These are phyloP conservation scores for Balakata baccata DNA, from an alignment of 345 rosid species.

Conservation along the genomic window DNA sequence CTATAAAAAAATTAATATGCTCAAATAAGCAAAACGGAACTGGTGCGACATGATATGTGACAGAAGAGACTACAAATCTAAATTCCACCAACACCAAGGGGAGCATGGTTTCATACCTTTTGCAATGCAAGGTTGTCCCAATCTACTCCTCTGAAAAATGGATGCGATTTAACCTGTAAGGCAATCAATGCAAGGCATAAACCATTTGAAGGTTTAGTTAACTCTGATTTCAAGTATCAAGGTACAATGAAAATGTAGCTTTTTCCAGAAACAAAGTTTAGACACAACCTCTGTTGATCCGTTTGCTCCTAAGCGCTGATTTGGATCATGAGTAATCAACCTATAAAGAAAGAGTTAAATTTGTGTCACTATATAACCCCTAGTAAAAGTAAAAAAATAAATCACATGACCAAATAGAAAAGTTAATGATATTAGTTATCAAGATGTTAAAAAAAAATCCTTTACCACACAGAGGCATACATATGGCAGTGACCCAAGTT, in stretches of 20 bases:
- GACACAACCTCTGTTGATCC: slow-evolving; percentile 63
- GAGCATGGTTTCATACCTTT: slow-evolving; percentile 39
- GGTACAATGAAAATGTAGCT: not conserved
- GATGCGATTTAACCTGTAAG: slow-evolving; percentile 66
- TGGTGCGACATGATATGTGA: not conserved
- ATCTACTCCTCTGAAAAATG: slow-evolving; percentile 63
- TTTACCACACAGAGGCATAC: not conserved
- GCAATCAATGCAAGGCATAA: slow-evolving; percentile 7
- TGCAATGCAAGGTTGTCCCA: slow-evolving; percentile 71
- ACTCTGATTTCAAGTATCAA: slow-evolving; percentile 6
- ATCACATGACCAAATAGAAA: not conserved
- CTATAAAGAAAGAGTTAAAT: slow-evolving; percentile 28
- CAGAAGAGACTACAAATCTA: not conserved
- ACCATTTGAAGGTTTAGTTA: slow-evolving; percentile 9
- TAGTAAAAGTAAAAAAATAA: not conserved
- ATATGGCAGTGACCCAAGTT: not conserved
- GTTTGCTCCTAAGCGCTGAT: slow-evolving; percentile 61
- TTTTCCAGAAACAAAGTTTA: slow-evolving; percentile 1
- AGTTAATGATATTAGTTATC: not conserved
- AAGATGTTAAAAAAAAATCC: not conserved
- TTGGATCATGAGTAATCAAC: slow-evolving; percentile 66
- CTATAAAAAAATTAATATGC: too few relatives aligned
- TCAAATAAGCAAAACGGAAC: slow-evolving; percentile 1
- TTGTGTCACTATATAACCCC: slow-evolving; percentile 1
- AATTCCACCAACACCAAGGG: not conserved